phyloP scores from a whole-genome alignment of 2,329 filamentous ascomycete genomes.

The Sarocladiaceae sp. region DNA sequence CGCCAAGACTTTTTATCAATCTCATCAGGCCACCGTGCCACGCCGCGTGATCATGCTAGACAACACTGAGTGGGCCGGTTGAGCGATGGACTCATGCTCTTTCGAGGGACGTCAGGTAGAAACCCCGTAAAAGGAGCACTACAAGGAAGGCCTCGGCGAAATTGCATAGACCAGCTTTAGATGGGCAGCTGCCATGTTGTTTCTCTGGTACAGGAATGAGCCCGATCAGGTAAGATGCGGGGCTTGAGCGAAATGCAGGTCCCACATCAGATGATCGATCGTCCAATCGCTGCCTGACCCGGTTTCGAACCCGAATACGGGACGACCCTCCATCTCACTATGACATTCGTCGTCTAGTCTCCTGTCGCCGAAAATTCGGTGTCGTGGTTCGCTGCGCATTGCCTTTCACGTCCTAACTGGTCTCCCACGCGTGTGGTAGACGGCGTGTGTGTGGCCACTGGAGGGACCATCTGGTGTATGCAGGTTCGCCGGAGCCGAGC shows the following conservation, averaged over 20 bases:
- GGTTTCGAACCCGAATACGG: conserved; percentile 8
- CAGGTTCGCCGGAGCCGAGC: conserved; percentile 5
- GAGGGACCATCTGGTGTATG: not conserved
- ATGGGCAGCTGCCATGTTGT: not conserved
- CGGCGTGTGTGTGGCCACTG: not conserved
- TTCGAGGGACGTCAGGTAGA: not conserved
- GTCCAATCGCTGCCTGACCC: not conserved
- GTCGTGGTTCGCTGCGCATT: not conserved
- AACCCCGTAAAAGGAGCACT: no score
- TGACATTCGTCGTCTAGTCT: not conserved
- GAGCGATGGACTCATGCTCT: not conserved
- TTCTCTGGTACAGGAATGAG: not conserved
- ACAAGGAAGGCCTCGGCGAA: no score
- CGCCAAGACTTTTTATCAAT: conserved; percentile 9
- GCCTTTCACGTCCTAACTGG: not conserved
- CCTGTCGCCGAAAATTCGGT: not conserved
- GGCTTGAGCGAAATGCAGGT: not conserved
- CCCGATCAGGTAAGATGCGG: not conserved
- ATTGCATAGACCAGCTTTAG: no score
- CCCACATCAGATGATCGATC: not conserved
- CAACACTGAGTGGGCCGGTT: not conserved
- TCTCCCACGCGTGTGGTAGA: not conserved
- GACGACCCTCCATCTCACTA: not conserved
- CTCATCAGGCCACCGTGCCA: conserved; percentile 4
- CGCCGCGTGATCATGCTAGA: conserved; percentile 1